These are phyloP conservation scores for Condylostoma magnum DNA, from an alignment of 169 alveolate genomes.

Conservation along the genomic window DNA sequence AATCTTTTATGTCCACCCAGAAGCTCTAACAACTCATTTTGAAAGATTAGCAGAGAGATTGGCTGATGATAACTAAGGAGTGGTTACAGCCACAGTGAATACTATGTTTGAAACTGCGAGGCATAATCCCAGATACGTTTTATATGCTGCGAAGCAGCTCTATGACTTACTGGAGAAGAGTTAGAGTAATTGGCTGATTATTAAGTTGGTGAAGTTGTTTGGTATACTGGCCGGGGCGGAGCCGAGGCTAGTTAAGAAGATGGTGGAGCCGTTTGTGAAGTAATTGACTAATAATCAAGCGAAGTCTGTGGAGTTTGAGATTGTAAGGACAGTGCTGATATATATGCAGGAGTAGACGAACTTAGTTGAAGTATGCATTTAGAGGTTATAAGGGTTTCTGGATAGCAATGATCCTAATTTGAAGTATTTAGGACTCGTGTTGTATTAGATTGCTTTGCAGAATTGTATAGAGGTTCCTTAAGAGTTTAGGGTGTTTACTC, in stretches of 20 bases:
- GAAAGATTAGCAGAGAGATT: conserved; percentile 44
- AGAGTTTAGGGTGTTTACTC: neutral
- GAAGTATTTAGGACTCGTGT: neutral
- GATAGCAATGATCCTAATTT: conserved; percentile 29
- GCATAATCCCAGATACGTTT: conserved; percentile 38
- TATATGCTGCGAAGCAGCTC: conserved; percentile 38
- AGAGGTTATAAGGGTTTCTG: neutral
- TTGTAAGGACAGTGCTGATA: neutral
- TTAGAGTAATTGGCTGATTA: conserved; percentile 48
- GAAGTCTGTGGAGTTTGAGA: conserved; percentile 28
- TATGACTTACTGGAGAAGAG: conserved; percentile 34
- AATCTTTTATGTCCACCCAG: conserved; percentile 38
- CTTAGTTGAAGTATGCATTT: neutral
- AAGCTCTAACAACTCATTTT: conserved; percentile 20
- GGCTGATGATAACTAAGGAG: conserved; percentile 43
- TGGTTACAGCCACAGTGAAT: conserved; percentile 44
- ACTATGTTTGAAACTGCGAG: conserved; percentile 48
- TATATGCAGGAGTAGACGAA: neutral
- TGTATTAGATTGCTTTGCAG: neutral
- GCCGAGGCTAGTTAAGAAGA: conserved; percentile 1
- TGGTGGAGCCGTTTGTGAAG: neutral
- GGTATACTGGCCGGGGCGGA: conserved; percentile 4
- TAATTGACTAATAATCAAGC: conserved; percentile 3
- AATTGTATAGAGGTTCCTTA: neutral
- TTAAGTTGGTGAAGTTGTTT: conserved; percentile 37